Base-by-base conservation (phyloP, 1,139 yeast genomes). In the Pichia sp. region DNA sequence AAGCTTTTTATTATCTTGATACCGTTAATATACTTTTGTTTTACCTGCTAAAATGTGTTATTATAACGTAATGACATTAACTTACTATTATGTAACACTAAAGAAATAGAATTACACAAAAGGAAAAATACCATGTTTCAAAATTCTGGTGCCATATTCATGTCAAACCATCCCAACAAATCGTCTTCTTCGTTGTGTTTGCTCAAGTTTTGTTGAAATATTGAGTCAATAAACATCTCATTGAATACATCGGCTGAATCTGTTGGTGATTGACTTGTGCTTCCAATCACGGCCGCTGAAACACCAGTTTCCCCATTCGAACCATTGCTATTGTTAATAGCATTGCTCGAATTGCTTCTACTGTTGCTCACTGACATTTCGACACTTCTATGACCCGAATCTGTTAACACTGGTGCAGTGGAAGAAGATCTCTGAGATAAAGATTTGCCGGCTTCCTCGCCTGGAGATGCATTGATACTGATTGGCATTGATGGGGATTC, bases 161-260 rank as follows among this genome's bases (percentile, higher is more conserved):
- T 79, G 59, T 88, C 96, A 68, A 88, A 84, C 96, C 96, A 90
- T n/a, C 97, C 97, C 43, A 90, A 68, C 59, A 90, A 83, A 60
- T 88, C 97, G 60, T 88, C 97, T 54, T 85, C 86, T 54, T 85
- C 86, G 65, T 81, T 77, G 27, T 88, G 82, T 10, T 58, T 56
- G 57, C 86, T 95, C 62, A 82, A 87, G 58, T 86, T 95, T 64
- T 83, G 88, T 59, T 81, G 86, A 70, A 85, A 74, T 62, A 81
- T 75, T 32, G 66, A 68, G 55, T 75, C 80, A 55, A 77, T 60
- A 44, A 63, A 62, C 45, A 52, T 46, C 28, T 52, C 59, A 63
- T 58, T 72, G 66, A 52, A 40, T 4, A 50, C 29, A 29, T 57
- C 62, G 23, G 23, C 23, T 1, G 56, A 50, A 39, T 52, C 56